These are phyloP conservation scores for Chlorella sorokiniana DNA, from an alignment of 139 green algal species.

Conservation along the genomic window DNA sequence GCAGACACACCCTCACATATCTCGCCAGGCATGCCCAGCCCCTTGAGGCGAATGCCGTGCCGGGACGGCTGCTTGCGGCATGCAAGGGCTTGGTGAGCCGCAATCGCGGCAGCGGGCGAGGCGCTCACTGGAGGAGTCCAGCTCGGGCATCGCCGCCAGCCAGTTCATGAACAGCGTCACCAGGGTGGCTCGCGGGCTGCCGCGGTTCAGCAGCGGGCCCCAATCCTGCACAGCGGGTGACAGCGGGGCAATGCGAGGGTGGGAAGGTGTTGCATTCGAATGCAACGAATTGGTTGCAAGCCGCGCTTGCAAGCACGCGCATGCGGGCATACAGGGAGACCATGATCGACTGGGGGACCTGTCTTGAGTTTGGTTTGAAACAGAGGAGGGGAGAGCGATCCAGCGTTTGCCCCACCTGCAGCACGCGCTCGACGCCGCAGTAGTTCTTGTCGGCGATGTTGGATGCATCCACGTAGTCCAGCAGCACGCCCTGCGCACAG, in stretches of 20 bases:
- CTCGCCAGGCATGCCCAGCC: too few species aligned
- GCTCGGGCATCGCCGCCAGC: not conserved
- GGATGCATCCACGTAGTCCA: not conserved
- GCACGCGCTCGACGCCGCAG: not conserved
- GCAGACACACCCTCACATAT: too few species aligned
- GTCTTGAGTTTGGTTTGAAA: too few species aligned
- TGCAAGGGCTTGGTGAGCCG: too few species aligned
- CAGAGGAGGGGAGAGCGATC: not conserved
- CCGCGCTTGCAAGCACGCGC: too few species aligned
- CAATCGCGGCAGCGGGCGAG: not conserved
- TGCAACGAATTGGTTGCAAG: too few species aligned
- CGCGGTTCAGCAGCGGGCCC: not conserved
- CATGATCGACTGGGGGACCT: too few species aligned
- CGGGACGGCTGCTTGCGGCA: too few species aligned
- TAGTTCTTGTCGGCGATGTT: constrained; percentile 3
- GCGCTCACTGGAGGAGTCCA: not conserved
- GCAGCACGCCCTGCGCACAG: not conserved
- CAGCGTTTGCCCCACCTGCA: not conserved
- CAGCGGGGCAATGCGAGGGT: not conserved
- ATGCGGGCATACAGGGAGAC: too few species aligned
- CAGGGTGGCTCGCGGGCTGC: not conserved
- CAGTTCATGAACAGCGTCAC: constrained; percentile 4
- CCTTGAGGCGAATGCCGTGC: too few species aligned
- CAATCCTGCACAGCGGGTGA: not conserved
- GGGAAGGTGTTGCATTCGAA: not conserved